Evolutionary conservation across 805 yeast genomes (phyloP).

Genomic region (Saccharomycopsis sp.): DNA sequence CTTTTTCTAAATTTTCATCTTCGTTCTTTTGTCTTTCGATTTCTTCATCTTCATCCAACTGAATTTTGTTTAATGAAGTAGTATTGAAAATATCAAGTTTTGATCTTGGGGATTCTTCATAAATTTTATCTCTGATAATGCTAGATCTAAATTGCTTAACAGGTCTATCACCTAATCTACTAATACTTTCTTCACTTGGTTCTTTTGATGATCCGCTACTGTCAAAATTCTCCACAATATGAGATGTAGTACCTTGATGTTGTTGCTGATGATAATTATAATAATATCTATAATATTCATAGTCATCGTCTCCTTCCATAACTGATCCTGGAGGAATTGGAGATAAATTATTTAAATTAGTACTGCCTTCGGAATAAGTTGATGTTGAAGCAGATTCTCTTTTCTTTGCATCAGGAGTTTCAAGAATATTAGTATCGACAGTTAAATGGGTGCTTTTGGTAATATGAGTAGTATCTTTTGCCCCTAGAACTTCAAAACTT

Average conservation of each 20-base stretch:
- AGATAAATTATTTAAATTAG: slow-evolving; percentile 4
- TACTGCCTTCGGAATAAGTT: slow-evolving; percentile 12
- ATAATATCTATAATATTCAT: slow-evolving; percentile 17
- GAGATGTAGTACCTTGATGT: slow-evolving; percentile 13
- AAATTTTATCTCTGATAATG: neutral
- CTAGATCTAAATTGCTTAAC: too few relatives aligned
- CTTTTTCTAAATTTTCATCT: neutral
- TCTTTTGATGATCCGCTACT: slow-evolving; percentile 9
- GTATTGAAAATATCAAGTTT: slow-evolving; percentile 5
- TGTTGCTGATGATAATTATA: slow-evolving; percentile 18
- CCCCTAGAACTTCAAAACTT: slow-evolving; percentile 13
- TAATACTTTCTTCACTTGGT: neutral
- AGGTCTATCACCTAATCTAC: neutral
- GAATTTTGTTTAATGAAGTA: neutral
- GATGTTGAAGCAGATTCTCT: slow-evolving; percentile 5
- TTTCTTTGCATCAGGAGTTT: neutral
- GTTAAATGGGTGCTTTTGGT: neutral
- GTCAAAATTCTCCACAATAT: slow-evolving; percentile 16
- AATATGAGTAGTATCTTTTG: slow-evolving; percentile 5
- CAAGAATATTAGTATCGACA: slow-evolving; percentile 2
- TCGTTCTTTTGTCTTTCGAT: slow-evolving; percentile 10
- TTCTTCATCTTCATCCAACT: slow-evolving; percentile 12
- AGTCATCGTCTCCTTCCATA: slow-evolving; percentile 18
- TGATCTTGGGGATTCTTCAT: neutral
- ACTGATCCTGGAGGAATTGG: slow-evolving; percentile 15